Percentiles rank a stretch among this genome's conserved stretches.
phyloP scores from a whole-genome alignment of 2,329 filamentous ascomycete species.

The Fusarium paranaense region DNA sequence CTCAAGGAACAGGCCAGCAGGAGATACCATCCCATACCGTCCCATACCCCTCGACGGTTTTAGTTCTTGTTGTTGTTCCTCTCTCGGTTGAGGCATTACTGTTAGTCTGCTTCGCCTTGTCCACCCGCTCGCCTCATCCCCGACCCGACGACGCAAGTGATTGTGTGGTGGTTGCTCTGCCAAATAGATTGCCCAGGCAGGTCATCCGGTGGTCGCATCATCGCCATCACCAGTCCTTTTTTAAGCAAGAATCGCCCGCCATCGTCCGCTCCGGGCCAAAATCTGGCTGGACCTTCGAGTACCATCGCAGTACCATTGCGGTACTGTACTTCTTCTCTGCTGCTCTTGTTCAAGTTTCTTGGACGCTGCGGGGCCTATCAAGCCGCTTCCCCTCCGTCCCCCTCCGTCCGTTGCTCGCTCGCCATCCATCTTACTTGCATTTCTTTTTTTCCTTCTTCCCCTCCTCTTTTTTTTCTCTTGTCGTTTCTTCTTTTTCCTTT shows the following conservation, averaged over 20 bases:
- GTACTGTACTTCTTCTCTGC: slow-evolving; percentile 15
- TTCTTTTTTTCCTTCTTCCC: slow-evolving; percentile 11
- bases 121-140: slow-evolving; percentile 24
- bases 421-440: slow-evolving; percentile 33
- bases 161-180: slow-evolving; percentile 16
- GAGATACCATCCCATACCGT: neutral
- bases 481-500: neutral
- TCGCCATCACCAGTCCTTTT: slow-evolving; percentile 4
- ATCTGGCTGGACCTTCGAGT: slow-evolving; percentile 24
- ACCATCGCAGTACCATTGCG: slow-evolving; percentile 22
- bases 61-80: neutral
- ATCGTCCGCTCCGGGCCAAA: neutral
- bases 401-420: slow-evolving; percentile 20
- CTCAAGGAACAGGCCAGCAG: slow-evolving; percentile 27
- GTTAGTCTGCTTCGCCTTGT: slow-evolving; percentile 14
- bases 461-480: neutral
- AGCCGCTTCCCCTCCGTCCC: slow-evolving; percentile 22
- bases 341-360: slow-evolving; percentile 1
- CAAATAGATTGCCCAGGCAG: neutral
- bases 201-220: slow-evolving; percentile 21
- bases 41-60: neutral
- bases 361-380: slow-evolving; percentile 22
- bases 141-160: slow-evolving; percentile 4
- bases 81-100: slow-evolving; percentile 7
- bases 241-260: neutral